These are phyloP conservation scores for Berberis thunbergii DNA, from an alignment of 164 flowering plant genomes.

Conservation along the genomic window DNA sequence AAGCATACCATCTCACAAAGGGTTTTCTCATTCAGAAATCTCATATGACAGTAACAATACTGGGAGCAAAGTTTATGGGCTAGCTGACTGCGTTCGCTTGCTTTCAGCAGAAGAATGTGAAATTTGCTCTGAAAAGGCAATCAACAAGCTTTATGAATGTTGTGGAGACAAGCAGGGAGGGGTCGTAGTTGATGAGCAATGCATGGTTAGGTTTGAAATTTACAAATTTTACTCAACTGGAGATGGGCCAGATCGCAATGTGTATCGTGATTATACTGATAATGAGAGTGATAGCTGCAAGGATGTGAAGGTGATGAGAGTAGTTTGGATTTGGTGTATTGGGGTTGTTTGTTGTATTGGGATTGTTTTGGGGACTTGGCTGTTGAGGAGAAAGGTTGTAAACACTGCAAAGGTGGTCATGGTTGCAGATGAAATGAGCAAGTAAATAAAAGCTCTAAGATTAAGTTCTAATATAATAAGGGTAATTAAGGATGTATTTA, in stretches of 20 bases:
- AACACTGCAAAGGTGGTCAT: constrained; percentile 13
- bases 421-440: neutral
- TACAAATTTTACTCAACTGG: constrained; percentile 3
- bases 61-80: constrained; percentile 8
- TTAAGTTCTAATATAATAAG: too few relatives aligned
- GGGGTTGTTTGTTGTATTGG: constrained; percentile 10
- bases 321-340: constrained; percentile 11
- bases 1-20: neutral
- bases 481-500: too few relatives aligned
- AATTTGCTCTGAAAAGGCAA: constrained; percentile 3
- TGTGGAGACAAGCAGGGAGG: constrained; percentile 11
- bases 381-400: constrained; percentile 11
- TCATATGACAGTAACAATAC: neutral
- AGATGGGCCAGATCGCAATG: constrained; percentile 10
- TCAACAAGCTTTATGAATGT: constrained; percentile 7
- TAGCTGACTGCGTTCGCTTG: constrained; percentile 9
- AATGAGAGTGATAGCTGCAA: neutral
- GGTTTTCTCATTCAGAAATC: constrained; percentile 8
- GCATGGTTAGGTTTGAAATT: constrained; percentile 10
- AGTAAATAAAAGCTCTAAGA: too few relatives aligned
- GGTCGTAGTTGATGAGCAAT: constrained; percentile 6
- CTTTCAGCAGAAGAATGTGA: constrained; percentile 9
- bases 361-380: constrained; percentile 9
- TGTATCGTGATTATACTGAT: neutral
- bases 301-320: constrained; percentile 6